phyloP scores from a whole-genome alignment of 371 early-diverging fungal genomes.

The Dentiscutata heterogama region DNA sequence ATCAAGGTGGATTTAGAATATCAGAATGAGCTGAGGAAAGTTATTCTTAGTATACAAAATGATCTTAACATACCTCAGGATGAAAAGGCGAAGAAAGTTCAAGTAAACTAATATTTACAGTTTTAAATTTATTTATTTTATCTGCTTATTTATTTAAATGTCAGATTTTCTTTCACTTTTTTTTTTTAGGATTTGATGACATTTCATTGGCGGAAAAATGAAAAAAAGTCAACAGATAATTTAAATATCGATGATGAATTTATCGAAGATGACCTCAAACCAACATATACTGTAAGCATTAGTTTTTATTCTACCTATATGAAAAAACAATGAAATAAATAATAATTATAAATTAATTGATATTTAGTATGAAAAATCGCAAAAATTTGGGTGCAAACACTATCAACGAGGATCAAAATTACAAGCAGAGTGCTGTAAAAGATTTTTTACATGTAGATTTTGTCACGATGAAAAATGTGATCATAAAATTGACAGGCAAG shows the following conservation, averaged over 20 bases:
- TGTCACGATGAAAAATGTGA: constrained; percentile 94
- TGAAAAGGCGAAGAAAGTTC: constrained; percentile 78
- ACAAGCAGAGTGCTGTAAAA: constrained; percentile 92
- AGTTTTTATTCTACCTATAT: neutral
- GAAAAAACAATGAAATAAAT: neutral
- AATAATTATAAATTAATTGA: neutral
- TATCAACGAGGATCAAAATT: constrained; percentile 91
- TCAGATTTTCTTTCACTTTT: neutral
- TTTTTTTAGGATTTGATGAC: constrained; percentile 66
- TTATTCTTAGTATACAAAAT: constrained; percentile 73
- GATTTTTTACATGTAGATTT: constrained; percentile 92
- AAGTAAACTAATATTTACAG: constrained; percentile 57
- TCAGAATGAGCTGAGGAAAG: constrained; percentile 58
- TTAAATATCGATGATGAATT: constrained; percentile 52
- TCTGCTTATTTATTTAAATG: neutral
- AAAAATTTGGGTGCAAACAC: constrained; percentile 90
- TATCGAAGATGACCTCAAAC: constrained; percentile 58
- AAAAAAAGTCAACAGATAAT: constrained; percentile 41
- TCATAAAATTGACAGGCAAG: constrained; percentile 89
- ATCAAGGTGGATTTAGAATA: constrained; percentile 4
- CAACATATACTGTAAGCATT: constrained; percentile 56
- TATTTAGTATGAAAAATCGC: constrained; percentile 61
- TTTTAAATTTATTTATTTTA: neutral
- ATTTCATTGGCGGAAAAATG: constrained; percentile 52
- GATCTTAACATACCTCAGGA: constrained; percentile 60